These are phyloP conservation scores for Penicillium sp. DNA, from an alignment of 2,329 filamentous ascomycete species.

Conservation along the genomic window DNA sequence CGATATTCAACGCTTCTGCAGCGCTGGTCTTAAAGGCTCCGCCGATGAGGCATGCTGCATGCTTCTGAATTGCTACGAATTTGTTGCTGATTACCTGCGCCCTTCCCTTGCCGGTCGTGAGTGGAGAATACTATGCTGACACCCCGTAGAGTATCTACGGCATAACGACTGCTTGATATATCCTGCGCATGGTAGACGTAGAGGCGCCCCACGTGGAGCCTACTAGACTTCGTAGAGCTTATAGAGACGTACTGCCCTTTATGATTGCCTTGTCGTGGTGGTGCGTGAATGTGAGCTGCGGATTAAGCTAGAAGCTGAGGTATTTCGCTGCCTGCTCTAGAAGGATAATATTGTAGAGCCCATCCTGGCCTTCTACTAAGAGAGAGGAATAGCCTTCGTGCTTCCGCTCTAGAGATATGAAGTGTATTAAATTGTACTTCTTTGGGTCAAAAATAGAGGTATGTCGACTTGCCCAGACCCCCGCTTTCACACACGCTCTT, in stretches of 20 bases:
- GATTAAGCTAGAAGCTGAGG: constrained; percentile 12
- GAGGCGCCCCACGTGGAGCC: constrained; percentile 1
- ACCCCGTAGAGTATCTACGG: constrained; percentile 1
- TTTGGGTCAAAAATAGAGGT: background rate
- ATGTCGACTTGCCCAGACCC: background rate
- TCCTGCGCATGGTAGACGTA: background rate
- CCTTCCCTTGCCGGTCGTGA: too few species aligned
- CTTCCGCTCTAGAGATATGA: background rate
- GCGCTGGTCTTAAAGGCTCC: background rate
- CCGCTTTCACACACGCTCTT: background rate
- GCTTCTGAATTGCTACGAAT: background rate
- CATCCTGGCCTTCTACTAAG: too few species aligned
- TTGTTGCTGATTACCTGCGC: too few species aligned
- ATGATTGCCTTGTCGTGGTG: background rate
- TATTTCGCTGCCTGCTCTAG: background rate
- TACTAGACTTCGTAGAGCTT: constrained; percentile 1
- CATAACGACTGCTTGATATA: constrained; percentile 3
- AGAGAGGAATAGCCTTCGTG: background rate
- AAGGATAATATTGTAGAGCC: too few species aligned
- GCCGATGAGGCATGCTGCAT: background rate
- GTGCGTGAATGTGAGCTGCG: background rate
- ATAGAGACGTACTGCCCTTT: constrained; percentile 5
- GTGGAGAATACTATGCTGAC: too few species aligned
- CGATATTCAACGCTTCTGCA: background rate
- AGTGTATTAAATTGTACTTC: background rate